Percentiles rank a stretch among this genome's conserved stretches.
phyloP scores from a whole-genome alignment of 106 monocot genomes.

The Iris macrosiphon region DNA sequence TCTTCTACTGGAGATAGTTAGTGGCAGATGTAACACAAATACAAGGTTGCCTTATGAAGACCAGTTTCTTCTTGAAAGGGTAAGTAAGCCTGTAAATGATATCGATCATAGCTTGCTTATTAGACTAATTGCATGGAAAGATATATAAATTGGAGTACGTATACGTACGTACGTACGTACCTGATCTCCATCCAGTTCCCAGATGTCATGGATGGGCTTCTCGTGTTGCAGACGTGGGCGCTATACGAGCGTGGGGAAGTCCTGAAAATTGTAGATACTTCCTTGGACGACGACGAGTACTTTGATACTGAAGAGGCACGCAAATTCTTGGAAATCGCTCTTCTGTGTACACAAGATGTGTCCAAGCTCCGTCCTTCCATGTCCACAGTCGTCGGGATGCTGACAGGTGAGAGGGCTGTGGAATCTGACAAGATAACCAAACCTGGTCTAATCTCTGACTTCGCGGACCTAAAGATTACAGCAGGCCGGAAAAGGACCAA shows the following conservation, averaged over 20 bases:
- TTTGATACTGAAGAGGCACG: slow-evolving; percentile 6
- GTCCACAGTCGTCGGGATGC: slow-evolving; percentile 5
- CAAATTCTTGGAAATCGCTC: slow-evolving; percentile 13
- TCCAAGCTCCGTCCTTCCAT: slow-evolving; percentile 6
- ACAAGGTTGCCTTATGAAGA: slow-evolving; percentile 12
- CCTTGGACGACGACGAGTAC: background rate
- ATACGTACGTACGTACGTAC: no score
- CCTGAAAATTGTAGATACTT: slow-evolving; percentile 3
- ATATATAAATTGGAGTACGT: no score
- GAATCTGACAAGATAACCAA: slow-evolving; percentile 1
- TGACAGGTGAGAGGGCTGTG: slow-evolving; percentile 2
- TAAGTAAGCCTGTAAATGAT: background rate
- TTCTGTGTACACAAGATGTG: slow-evolving; percentile 15
- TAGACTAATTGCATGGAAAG: no score
- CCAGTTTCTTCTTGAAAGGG: slow-evolving; percentile 16
- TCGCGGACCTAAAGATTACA: slow-evolving; percentile 7
- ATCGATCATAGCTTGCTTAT: no score
- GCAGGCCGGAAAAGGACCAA: background rate
- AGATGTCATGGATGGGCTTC: slow-evolving; percentile 1
- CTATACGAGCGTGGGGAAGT: slow-evolving; percentile 18
- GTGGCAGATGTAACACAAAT: slow-evolving; percentile 15
- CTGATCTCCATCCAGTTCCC: background rate
- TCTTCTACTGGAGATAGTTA: slow-evolving; percentile 22
- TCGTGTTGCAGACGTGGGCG: slow-evolving; percentile 20
- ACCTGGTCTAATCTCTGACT: slow-evolving; percentile 8